These are phyloP conservation scores for Magnolia kwangsiensis DNA, from an alignment of 164 flowering plant genomes.

Conservation along the genomic window DNA sequence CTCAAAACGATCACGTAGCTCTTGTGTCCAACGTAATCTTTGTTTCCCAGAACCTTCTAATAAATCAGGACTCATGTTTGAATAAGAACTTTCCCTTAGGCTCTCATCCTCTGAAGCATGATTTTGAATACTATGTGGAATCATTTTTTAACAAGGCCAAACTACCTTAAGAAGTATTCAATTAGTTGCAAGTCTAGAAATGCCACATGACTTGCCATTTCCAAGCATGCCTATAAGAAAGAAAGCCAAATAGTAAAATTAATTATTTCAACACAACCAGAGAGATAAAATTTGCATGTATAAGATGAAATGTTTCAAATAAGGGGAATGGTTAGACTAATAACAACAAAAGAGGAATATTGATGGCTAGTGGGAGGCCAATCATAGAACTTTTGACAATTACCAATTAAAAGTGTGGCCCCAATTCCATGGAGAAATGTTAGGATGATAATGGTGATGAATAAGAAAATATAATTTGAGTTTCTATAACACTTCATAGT, in stretches of 20 bases:
- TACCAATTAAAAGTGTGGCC: too few relatives aligned
- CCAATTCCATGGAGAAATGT: too few relatives aligned
- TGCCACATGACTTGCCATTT: neutral
- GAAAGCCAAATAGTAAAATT: neutral
- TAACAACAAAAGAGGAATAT: neutral
- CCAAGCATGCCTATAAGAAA: neutral
- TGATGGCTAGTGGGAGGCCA: neutral
- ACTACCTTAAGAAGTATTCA: neutral
- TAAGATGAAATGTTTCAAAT: neutral
- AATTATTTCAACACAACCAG: neutral
- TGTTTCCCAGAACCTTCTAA: slow-evolving; percentile 38
- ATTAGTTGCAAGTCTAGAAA: neutral
- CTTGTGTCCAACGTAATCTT: slow-evolving; percentile 65
- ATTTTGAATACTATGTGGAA: slow-evolving; percentile 2
- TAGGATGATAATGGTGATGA: too few relatives aligned
- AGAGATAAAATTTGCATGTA: neutral
- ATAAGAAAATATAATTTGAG: too few relatives aligned
- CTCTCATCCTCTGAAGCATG: neutral
- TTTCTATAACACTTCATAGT: neutral
- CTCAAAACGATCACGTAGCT: slow-evolving; percentile 59
- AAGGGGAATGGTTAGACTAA: neutral
- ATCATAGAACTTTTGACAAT: neutral
- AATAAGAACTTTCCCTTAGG: neutral
- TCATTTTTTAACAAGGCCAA: neutral
- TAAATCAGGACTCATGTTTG: slow-evolving; percentile 31